Conservation (phyloP, 2,329 filamentous ascomycete genomes). For the Malbranchea cinnamomea region DNA sequence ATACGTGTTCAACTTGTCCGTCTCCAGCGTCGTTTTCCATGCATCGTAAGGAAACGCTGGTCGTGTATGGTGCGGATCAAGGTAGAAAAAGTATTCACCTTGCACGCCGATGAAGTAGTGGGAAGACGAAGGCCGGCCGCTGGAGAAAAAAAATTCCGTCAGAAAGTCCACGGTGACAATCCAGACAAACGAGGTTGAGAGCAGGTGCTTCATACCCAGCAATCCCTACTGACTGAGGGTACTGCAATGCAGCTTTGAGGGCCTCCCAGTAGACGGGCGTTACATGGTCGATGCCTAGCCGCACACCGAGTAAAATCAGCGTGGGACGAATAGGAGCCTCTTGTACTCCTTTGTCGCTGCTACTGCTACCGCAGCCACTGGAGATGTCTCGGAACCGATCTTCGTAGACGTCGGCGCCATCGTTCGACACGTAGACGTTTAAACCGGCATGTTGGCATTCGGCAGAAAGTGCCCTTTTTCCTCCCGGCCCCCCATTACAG, state of each 20-base stretch:
- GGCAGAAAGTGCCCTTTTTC: slow-evolving; percentile 58
- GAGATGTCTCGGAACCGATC: slow-evolving; percentile 72
- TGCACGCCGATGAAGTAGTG: slow-evolving; percentile 62
- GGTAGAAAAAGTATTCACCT: slow-evolving; percentile 74
- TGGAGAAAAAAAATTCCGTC: slow-evolving; percentile 21
- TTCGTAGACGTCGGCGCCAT: slow-evolving; percentile 85
- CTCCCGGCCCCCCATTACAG: no score
- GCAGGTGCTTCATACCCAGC: no score
- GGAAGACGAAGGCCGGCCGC: slow-evolving; percentile 81
- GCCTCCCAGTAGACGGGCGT: slow-evolving; percentile 92
- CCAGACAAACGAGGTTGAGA: no score
- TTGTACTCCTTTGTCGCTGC: slow-evolving; percentile 40
- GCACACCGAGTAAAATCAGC: slow-evolving; percentile 72
- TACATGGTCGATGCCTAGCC: slow-evolving; percentile 84
- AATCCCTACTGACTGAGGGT: slow-evolving; percentile 88
- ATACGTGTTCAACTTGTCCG: slow-evolving; percentile 65
- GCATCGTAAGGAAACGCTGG: slow-evolving; percentile 51
- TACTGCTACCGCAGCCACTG: slow-evolving; percentile 12
- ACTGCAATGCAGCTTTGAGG: slow-evolving; percentile 68
- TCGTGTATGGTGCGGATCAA: slow-evolving; percentile 83
- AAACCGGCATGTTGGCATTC: slow-evolving; percentile 47
- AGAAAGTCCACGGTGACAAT: no score
- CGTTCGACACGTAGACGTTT: slow-evolving; percentile 75
- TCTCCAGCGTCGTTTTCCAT: slow-evolving; percentile 55
- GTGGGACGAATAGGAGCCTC: slow-evolving; percentile 87